Percentiles rank a stretch among this genome's conserved stretches.
Evolutionary conservation across 345 rosid genomes (phyloP).

Genomic region (Eucalyptus sp.): DNA sequence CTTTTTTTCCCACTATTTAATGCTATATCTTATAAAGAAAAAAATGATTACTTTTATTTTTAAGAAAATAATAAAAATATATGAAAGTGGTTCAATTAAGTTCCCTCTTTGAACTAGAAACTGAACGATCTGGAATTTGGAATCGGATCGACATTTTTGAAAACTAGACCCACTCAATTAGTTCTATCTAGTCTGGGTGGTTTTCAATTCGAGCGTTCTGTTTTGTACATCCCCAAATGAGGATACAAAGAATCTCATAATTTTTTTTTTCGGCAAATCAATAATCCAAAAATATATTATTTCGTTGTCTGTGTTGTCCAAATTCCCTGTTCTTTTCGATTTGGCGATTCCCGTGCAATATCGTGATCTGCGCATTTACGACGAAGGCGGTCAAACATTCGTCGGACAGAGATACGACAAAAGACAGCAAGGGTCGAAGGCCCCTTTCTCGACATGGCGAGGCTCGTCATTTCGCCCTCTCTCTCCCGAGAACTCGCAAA

Average conservation of each 20-base stretch:
- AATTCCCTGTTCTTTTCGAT: not conserved
- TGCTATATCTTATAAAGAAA: too few relatives aligned
- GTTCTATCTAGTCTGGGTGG: accelerated
- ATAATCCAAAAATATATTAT: not conserved
- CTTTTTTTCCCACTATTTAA: too few relatives aligned
- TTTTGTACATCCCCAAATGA: too few relatives aligned
- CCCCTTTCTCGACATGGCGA: not conserved
- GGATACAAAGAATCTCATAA: not conserved
- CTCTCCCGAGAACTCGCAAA: not conserved
- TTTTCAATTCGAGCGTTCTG: accelerated
- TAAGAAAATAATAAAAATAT: too few relatives aligned
- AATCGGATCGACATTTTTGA: accelerated
- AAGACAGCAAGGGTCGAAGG: not conserved
- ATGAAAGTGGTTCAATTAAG: accelerated
- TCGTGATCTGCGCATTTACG: not conserved
- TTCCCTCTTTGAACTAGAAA: accelerated
- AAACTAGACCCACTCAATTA: accelerated
- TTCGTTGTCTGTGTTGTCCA: not conserved
- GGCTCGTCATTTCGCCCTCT: not conserved
- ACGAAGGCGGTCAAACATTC: not conserved
- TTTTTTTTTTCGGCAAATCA: not conserved
- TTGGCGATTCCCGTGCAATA: not conserved
- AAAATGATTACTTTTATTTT: too few relatives aligned
- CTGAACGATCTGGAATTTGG: accelerated
- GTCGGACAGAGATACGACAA: not conserved